Conservation (phyloP, 345 rosid species). For the Syzygium aromaticum region DNA sequence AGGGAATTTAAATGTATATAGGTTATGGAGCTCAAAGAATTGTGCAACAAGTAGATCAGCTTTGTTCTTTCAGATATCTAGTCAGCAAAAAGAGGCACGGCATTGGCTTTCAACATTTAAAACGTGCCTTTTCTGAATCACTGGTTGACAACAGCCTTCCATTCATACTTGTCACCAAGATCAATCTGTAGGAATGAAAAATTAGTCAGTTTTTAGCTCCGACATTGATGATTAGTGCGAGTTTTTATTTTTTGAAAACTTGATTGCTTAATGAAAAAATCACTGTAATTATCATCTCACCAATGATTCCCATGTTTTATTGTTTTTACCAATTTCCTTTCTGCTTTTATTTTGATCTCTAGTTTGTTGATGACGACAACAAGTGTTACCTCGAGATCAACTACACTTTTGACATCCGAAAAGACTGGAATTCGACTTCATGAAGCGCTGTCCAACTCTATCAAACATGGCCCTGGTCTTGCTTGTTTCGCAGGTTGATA, state of each 20-base stretch:
- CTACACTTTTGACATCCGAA: constrained; percentile 85
- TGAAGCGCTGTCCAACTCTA: background rate
- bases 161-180: background rate
- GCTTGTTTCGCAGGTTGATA: background rate
- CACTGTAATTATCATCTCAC: background rate
- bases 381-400: constrained; percentile 84
- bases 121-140: background rate
- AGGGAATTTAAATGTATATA: background rate
- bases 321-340: background rate
- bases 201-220: background rate
- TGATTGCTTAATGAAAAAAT: background rate
- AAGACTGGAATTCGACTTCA: constrained; percentile 35
- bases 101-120: background rate
- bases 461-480: background rate
- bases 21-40: background rate
- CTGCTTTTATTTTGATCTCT: constrained; percentile 1
- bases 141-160: background rate
- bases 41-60: background rate
- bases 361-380: constrained; percentile 83
- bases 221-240: background rate
- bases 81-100: background rate
- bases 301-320: background rate
- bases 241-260: background rate
- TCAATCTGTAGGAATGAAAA: background rate
- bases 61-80: background rate